phyloP scores from a whole-genome alignment of 306 rosid genomes.

The Castanospermum australe region DNA sequence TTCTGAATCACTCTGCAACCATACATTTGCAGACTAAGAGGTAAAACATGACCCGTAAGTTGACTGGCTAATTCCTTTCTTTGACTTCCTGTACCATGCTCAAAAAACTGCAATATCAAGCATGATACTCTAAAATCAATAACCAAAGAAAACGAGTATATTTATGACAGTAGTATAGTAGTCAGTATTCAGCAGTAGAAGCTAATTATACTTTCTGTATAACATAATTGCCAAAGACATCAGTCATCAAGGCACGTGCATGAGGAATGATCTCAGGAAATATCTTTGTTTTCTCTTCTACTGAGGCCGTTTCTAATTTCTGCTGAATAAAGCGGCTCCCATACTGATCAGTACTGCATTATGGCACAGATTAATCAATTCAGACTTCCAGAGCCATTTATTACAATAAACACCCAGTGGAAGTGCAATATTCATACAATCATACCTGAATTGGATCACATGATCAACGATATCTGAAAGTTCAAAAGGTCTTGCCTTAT shows the following conservation, averaged over 20 bases:
- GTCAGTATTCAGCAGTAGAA: constrained; percentile 24
- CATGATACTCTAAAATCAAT: constrained; percentile 23
- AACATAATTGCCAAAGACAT: constrained; percentile 97
- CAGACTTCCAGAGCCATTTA: constrained; percentile 27
- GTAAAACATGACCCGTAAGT: constrained; percentile 83
- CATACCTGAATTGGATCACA: constrained; percentile 93
- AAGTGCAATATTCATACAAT: constrained; percentile 2
- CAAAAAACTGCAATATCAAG: constrained; percentile 73
- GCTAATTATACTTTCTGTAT: constrained; percentile 76
- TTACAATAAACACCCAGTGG: constrained; percentile 15
- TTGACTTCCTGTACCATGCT: constrained; percentile 88
- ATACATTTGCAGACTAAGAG: constrained; percentile 98
- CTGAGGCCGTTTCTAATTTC: constrained; percentile 81
- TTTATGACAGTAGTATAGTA: neutral
- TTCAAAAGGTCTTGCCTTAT: constrained; percentile 83
- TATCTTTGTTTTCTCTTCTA: constrained; percentile 72
- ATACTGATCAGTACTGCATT: constrained; percentile 93
- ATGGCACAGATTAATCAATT: constrained; percentile 25
- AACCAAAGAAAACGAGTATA: constrained; percentile 7
- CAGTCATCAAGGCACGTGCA: constrained; percentile 92
- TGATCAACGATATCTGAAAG: constrained; percentile 78
- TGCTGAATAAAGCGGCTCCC: constrained; percentile 99
- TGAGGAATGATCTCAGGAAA: constrained; percentile 89
- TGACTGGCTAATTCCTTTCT: constrained; percentile 80
- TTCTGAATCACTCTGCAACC: constrained; percentile 99